Evolutionary conservation across 1,139 yeast genomes (phyloP).

Genomic region (Kodamaea sp.): DNA sequence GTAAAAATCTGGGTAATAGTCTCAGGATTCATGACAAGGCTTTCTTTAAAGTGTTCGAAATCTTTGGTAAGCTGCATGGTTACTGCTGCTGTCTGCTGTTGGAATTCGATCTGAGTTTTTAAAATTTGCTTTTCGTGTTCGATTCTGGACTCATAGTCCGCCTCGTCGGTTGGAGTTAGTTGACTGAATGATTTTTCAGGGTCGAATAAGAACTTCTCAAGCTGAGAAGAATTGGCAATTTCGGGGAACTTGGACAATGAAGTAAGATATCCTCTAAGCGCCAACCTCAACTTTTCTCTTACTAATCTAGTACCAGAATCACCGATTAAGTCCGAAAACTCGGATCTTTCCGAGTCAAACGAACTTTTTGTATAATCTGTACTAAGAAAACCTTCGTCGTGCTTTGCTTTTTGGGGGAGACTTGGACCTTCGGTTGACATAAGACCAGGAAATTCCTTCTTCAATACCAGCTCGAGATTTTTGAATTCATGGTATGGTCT

Average conservation of each 20-base stretch:
- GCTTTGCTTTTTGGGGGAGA: slow-evolving; percentile 54
- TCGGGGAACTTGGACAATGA: slow-evolving; percentile 55
- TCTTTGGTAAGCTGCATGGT: slow-evolving; percentile 47
- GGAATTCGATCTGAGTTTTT: slow-evolving; percentile 72
- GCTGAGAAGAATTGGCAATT: slow-evolving; percentile 51
- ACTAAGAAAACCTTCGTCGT: slow-evolving; percentile 28
- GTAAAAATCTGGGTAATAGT: slow-evolving; percentile 52
- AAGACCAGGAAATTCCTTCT: slow-evolving; percentile 66
- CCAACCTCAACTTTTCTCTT: slow-evolving; percentile 69
- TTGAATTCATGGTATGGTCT: slow-evolving; percentile 70
- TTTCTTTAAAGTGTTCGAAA: slow-evolving; percentile 56
- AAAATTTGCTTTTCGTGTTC: slow-evolving; percentile 61
- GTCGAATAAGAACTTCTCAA: slow-evolving; percentile 53
- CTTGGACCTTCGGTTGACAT: slow-evolving; percentile 58
- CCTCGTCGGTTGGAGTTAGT: slow-evolving; percentile 40
- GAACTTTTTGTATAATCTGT: slow-evolving; percentile 2
- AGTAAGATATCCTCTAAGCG: slow-evolving; percentile 71
- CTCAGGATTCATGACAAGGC: slow-evolving; percentile 50
- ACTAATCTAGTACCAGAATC: slow-evolving; percentile 16
- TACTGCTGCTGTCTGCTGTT: slow-evolving; percentile 56
- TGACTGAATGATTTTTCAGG: slow-evolving; percentile 28
- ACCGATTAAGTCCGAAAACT: not conserved
- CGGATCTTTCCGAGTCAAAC: slow-evolving; percentile 7
- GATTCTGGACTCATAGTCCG: slow-evolving; percentile 58
- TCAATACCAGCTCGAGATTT: slow-evolving; percentile 51